Percentiles rank a stretch among this genome's conserved stretches.
phyloP scores from a whole-genome alignment of 768 basidiomycete species.

The Lactarius sp. region DNA sequence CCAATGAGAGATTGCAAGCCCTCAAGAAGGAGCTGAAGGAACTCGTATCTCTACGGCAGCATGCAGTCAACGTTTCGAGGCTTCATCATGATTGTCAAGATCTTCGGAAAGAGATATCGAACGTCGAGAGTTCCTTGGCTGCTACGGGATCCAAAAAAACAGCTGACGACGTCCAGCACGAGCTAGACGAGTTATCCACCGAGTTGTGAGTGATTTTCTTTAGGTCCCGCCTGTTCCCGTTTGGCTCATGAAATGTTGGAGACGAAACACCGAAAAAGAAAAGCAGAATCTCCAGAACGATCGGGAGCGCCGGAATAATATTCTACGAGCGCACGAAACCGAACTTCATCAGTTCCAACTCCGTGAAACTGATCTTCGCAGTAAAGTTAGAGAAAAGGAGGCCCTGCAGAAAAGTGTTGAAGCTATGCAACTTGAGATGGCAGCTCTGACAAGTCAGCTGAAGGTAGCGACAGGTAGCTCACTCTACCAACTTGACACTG shows the following conservation, averaged over 20 bases:
- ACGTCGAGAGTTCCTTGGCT: constrained; percentile 64
- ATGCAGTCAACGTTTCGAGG: constrained; percentile 53
- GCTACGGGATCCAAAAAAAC: constrained; percentile 76
- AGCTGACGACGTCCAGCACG: constrained; percentile 76
- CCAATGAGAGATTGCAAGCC: constrained; percentile 45
- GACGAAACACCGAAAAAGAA: constrained; percentile 64
- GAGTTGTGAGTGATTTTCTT: constrained; percentile 53
- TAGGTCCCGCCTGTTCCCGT: background rate
- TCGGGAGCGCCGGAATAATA: constrained; percentile 53
- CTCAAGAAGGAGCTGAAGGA: constrained; percentile 60
- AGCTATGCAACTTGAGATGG: constrained; percentile 54
- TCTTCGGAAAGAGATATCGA: constrained; percentile 54
- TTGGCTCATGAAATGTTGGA: constrained; percentile 30
- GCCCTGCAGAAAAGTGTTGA: constrained; percentile 51
- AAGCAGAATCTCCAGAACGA: constrained; percentile 52
- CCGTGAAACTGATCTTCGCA: constrained; percentile 51
- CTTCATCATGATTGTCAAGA: constrained; percentile 54
- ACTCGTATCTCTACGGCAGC: constrained; percentile 53
- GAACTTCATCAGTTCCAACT: constrained; percentile 61
- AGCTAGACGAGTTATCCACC: constrained; percentile 58
- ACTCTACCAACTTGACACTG: background rate
- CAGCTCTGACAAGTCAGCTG: constrained; percentile 38
- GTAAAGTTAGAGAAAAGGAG: constrained; percentile 55
- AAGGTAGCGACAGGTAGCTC: constrained; percentile 40
- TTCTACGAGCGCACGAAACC: constrained; percentile 52